phyloP scores from a whole-genome alignment of 1,284 basidiomycete genomes.

The Ustilago trichophora region DNA sequence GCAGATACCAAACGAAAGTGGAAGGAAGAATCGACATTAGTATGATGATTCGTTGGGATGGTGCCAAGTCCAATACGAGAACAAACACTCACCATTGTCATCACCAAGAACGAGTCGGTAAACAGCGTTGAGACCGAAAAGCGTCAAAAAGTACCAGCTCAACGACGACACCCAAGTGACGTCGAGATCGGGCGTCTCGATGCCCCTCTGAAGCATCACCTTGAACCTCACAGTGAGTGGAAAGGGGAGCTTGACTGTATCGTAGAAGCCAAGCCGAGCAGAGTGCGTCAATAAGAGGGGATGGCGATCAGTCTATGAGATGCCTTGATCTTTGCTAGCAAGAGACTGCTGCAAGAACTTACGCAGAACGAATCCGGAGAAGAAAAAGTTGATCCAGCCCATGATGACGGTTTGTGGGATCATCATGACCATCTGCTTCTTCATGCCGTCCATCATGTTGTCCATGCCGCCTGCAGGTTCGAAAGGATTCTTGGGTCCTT shows the following conservation, averaged over 20 bases:
- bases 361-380: conserved; percentile 96
- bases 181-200: conserved; percentile 95
- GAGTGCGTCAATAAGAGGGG: no score
- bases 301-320: no score
- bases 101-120: conserved; percentile 91
- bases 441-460: conserved; percentile 98
- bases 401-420: conserved; percentile 84
- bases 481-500: conserved; percentile 72
- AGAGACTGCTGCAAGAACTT: no score
- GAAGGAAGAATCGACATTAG: no score
- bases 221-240: conserved; percentile 97
- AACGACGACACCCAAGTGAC: conserved; percentile 98
- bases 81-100: no score
- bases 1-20: no score
- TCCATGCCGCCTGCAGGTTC: conserved; percentile 92
- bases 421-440: conserved; percentile 88
- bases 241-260: conserved; percentile 96
- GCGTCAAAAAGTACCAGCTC: conserved; percentile 99
- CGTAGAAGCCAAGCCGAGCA: no score
- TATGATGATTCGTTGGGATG: no score
- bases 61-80: no score
- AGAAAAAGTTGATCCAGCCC: conserved; percentile 99
- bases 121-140: conserved; percentile 94
- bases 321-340: no score
- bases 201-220: conserved; percentile 95